These are phyloP conservation scores for Ophiostoma tasmaniense DNA, from an alignment of 2,329 filamentous ascomycete species.

Conservation along the genomic window DNA sequence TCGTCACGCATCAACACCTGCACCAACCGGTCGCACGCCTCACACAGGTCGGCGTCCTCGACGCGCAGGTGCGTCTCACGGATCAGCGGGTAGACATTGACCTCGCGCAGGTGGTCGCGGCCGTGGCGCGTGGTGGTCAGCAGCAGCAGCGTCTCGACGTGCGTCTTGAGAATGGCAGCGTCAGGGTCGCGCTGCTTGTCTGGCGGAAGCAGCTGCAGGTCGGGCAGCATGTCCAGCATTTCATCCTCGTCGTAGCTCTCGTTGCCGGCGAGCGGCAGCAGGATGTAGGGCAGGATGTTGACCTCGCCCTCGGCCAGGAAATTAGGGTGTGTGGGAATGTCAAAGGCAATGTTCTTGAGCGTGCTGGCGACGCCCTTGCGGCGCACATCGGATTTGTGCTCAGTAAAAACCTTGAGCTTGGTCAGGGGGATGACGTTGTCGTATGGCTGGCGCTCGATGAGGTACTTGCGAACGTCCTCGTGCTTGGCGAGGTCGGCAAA, in stretches of 20 bases:
- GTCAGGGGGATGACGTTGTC: slow-evolving; percentile 80
- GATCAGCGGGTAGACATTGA: slow-evolving; percentile 83
- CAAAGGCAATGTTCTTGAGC: slow-evolving; percentile 90
- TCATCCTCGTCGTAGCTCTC: slow-evolving; percentile 89
- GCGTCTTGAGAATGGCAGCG: slow-evolving; percentile 67
- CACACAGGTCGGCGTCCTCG: slow-evolving; percentile 69
- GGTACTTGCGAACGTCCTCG: slow-evolving; percentile 63
- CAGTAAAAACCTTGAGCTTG: slow-evolving; percentile 90
- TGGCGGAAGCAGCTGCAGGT: slow-evolving; percentile 79
- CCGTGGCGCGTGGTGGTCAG: slow-evolving; percentile 70
- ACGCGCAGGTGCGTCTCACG: slow-evolving; percentile 75
- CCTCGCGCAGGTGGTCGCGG: slow-evolving; percentile 61
- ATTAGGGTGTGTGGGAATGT: slow-evolving; percentile 60
- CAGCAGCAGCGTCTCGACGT: slow-evolving; percentile 80
- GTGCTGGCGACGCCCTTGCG: slow-evolving; percentile 91
- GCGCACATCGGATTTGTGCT: slow-evolving; percentile 73
- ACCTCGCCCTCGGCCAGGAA: slow-evolving; percentile 65
- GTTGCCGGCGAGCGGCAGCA: slow-evolving; percentile 77
- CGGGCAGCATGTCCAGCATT: slow-evolving; percentile 74
- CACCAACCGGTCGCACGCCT: slow-evolving; percentile 81
- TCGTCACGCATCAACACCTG: slow-evolving; percentile 78
- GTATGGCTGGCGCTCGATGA: slow-evolving; percentile 64
- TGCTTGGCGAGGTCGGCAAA: slow-evolving; percentile 90
- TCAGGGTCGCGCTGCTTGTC: slow-evolving; percentile 83
- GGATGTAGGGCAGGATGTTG: slow-evolving; percentile 77